Base-by-base conservation (phyloP, 2,329 filamentous ascomycete species). In the Colletotrichum sp. region DNA sequence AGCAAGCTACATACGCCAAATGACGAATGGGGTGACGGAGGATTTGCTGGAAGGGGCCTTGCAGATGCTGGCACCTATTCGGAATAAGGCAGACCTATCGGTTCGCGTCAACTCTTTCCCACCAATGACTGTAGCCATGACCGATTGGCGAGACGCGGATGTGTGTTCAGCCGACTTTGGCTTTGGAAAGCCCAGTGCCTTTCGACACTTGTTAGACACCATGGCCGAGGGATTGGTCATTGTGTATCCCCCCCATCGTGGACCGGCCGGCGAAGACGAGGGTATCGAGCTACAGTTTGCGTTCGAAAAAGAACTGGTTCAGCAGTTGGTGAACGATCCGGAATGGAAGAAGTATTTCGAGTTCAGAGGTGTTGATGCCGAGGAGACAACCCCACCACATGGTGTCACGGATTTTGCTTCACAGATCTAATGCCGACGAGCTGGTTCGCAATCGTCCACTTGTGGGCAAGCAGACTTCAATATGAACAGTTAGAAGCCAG, bases 341-440 rank as follows among this genome's bases (percentile, higher is more conserved):
- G 81, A 85, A 69, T 84, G 82, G 83, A 82, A 75, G 34, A 68
- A 78, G 68, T 86, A 81, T 24, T 86, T 86, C 72, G 84, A 85
- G 71, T 86, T 81, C 65, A 77, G 84, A 55, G 84, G 83, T 0
- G 77, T 86, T 30, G 84, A 85, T 62, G 73, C 76, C 8, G 77
- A 71, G 36, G 43, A 68, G 14, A 36, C 56, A 9, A 30, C 12
- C 7, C 28, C 14, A 4, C 18, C 5, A 48, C n/a, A 48, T 12
- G 43, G 43, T 3, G n/a, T 48, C 9, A 21, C 3, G 9, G 10
- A 48, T 5, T 48, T 3, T 4, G 18, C n/a, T 48, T 2, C 5
- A 13, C 43, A 48, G 3, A 12, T 21, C 5, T 48, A 2, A 18
- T n/a, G 8, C 2, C 10, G 43, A 21, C n/a, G 3, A 1, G 43